Evolutionary conservation across 805 yeast genomes (phyloP), one percentile per base, ranked within the genome.

Genomic region (Myxozyma melibiosi): DNA sequence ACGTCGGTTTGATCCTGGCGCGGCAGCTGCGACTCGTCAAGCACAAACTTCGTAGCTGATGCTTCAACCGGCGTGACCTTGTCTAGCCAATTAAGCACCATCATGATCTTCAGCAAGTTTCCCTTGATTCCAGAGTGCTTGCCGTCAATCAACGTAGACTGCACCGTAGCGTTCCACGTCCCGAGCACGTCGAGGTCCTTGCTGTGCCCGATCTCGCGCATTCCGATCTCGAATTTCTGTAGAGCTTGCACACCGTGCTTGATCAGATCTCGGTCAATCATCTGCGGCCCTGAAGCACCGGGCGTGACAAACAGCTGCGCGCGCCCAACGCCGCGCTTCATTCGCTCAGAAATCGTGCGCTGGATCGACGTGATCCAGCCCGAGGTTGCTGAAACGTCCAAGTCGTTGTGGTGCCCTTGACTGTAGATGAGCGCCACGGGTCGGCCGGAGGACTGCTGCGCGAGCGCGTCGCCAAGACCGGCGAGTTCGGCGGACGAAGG

Each of bases 221-320:
- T 57, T 33, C 57, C 57, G 18, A 24, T 18, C 41, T 60, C 64
- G 30, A 60, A 60, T 2, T 49, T 18, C 24, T 53, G 56, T 28
- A 60, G 43, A 6, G 63, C 63, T 46, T 60, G 53, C 40, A 38
- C 18, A 20, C 64, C 64, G 47, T 58, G 60, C 45, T 48, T 48
- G 27, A 60, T 14, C 25, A 51, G 38, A 43, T 60, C 64, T n/a
- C 48, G 59, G 20, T 60, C 64, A 28, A 49, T 44, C 63, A 60
- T 60, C 30, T 43, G 38, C n/a, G 64, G 63, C 3, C 64, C 64
- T 6, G 64, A 40, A 22, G 63, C 42, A 11, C 64, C 64, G 14
- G 64, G 64, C 20, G 64, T 60, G 33, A 60, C 64, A 42, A 60
- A 60, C 44, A 60, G 25, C 54, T 60, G 57, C 14, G 62, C 58